Conservation (phyloP, 306 rosid genomes). For the Ammopiptanthus mongolicus region DNA sequence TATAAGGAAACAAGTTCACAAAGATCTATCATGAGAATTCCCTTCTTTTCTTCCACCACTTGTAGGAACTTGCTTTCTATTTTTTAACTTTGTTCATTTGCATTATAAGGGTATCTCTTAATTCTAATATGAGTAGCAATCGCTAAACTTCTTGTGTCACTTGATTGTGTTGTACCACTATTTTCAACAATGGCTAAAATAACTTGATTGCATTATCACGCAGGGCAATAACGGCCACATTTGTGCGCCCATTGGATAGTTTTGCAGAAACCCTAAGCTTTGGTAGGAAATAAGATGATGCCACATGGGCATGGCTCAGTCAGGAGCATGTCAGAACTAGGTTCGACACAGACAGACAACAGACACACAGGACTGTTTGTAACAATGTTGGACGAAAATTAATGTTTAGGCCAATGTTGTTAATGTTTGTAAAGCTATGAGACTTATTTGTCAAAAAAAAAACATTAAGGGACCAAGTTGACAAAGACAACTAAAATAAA, state of each 20-base stretch:
- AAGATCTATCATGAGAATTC: constrained; percentile 27
- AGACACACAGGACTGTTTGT: too few relatives aligned
- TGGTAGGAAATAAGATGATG: too few relatives aligned
- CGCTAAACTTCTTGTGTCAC: constrained; percentile 31
- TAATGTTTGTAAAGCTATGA: too few relatives aligned
- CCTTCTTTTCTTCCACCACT: background rate
- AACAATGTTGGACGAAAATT: too few relatives aligned
- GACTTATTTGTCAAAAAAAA: too few relatives aligned
- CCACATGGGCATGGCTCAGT: too few relatives aligned
- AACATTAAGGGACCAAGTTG: too few relatives aligned
- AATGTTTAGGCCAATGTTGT: too few relatives aligned
- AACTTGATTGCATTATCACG: constrained; percentile 29
- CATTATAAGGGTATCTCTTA: background rate
- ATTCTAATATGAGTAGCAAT: constrained; percentile 53
- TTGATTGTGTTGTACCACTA: background rate
- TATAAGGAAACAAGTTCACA: background rate
- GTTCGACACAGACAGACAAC: too few relatives aligned
- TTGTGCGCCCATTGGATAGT: constrained; percentile 92
- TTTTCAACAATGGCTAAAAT: background rate
- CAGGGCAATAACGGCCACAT: constrained; percentile 93
- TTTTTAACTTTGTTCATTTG: constrained; percentile 5
- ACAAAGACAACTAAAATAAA: too few relatives aligned
- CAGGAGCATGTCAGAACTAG: too few relatives aligned
- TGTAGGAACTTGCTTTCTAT: background rate
- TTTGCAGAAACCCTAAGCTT: too few relatives aligned